phyloP scores from a whole-genome alignment of 2,329 filamentous ascomycete genomes.

The Diplocarpon mali region DNA sequence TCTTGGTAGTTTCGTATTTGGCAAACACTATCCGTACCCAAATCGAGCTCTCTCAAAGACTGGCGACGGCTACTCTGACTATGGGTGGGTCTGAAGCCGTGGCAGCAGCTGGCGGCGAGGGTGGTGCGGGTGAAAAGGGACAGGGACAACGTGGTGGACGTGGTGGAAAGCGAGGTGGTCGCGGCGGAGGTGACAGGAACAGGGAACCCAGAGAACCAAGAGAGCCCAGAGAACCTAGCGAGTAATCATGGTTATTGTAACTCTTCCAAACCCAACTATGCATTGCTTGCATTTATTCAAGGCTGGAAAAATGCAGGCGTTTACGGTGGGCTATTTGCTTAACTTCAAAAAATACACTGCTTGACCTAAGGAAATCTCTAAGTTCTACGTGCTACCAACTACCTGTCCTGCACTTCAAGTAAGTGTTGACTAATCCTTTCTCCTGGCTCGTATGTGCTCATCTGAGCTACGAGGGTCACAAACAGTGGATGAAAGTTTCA shows the following conservation, averaged over 20 bases:
- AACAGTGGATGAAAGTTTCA: no score
- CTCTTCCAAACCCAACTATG: conserved; percentile 14
- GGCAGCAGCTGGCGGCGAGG: conserved; percentile 29
- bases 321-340: conserved; percentile 40
- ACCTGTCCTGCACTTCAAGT: no score
- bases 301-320: conserved; percentile 29
- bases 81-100: conserved; percentile 38
- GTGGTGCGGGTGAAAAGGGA: conserved; percentile 32
- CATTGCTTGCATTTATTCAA: conserved; percentile 25
- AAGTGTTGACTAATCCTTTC: no score
- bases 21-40: conserved; percentile 98
- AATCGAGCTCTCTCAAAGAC: conserved; percentile 91
- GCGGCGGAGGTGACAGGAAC: conserved; percentile 31
- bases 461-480: no score
- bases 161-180: no score
- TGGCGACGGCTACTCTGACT: conserved; percentile 68
- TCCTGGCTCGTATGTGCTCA: no score
- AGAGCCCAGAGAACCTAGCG: conserved; percentile 38
- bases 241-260: conserved; percentile 10
- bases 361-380: conserved; percentile 6
- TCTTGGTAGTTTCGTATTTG: conserved; percentile 94
- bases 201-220: conserved; percentile 36
- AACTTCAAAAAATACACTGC: conserved; percentile 21
- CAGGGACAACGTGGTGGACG: conserved; percentile 38
- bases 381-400: no score